A percentile compares a stretch with the other conserved stretches of the same genome.
These are phyloP conservation scores for Aspergillus funiculosus DNA, from an alignment of 495 filamentous ascomycete species.

Conservation along the genomic window DNA sequence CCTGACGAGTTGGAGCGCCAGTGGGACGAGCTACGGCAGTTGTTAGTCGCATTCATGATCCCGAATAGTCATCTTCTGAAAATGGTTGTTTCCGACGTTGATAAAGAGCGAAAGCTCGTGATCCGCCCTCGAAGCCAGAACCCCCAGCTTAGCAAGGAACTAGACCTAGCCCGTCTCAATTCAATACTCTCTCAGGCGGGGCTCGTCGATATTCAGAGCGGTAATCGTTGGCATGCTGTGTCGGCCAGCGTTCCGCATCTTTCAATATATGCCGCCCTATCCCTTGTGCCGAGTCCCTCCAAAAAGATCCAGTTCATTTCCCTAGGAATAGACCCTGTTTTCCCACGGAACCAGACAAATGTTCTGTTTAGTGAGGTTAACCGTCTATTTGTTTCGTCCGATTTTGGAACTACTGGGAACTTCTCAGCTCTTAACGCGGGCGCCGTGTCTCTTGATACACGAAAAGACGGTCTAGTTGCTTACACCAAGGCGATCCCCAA, in stretches of 20 bases:
- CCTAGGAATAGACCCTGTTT: slow-evolving; percentile 58
- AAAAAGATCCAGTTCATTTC: slow-evolving; percentile 76
- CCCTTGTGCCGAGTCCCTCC: slow-evolving; percentile 59
- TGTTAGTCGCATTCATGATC: slow-evolving; percentile 58
- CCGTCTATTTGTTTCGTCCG: slow-evolving; percentile 65
- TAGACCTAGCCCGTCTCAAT: slow-evolving; percentile 35
- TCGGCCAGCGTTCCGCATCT: slow-evolving; percentile 57
- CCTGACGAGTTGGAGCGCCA: slow-evolving; percentile 57
- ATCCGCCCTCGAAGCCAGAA: slow-evolving; percentile 21
- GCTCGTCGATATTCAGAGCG: slow-evolving; percentile 47
- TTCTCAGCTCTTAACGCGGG: no score
- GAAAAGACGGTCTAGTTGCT: neutral
- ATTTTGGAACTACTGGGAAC: slow-evolving; percentile 60
- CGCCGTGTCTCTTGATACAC: neutral
- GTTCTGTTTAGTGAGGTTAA: slow-evolving; percentile 77
- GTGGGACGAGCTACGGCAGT: slow-evolving; percentile 61
- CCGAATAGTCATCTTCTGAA: slow-evolving; percentile 42
- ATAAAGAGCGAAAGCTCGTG: slow-evolving; percentile 26
- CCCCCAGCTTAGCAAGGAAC: neutral
- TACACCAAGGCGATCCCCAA: slow-evolving; percentile 51
- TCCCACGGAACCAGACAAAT: slow-evolving; percentile 49
- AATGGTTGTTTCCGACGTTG: slow-evolving; percentile 30
- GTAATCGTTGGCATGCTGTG: slow-evolving; percentile 59
- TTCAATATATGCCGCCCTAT: slow-evolving; percentile 62
- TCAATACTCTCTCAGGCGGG: slow-evolving; percentile 60